A percentile compares a stretch with the other conserved stretches of the same genome.
phyloP scores from a whole-genome alignment of 2,329 filamentous ascomycete genomes.

The Paecilomyces niveus region DNA sequence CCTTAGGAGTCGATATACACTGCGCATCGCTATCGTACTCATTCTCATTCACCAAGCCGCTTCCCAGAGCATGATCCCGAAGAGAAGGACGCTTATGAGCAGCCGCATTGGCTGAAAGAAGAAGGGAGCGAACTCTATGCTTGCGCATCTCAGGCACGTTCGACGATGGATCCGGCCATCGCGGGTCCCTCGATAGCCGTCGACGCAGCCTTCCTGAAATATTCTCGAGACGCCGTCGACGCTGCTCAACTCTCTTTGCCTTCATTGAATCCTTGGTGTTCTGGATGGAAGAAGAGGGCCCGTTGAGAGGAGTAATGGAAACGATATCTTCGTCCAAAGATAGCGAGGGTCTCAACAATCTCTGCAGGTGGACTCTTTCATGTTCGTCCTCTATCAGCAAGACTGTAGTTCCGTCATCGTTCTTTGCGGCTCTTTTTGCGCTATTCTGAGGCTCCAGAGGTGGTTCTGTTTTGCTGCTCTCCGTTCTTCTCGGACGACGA shows the following conservation, averaged over 20 bases:
- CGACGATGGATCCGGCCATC: conserved; percentile 8
- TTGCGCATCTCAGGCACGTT: conserved; percentile 6
- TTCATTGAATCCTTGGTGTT: neutral
- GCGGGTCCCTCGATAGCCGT: conserved; percentile 26
- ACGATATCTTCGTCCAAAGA: neutral
- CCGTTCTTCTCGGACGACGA: neutral
- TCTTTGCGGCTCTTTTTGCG: neutral
- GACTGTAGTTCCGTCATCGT: neutral
- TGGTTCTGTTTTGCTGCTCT: neutral
- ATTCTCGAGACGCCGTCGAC: neutral
- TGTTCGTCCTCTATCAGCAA: neutral
- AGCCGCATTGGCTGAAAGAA: conserved; percentile 12
- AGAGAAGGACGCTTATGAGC: conserved; percentile 3
- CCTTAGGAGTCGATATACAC: conserved; percentile 27
- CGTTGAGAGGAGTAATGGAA: neutral
- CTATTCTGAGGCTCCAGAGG: neutral
- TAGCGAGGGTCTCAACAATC: neutral
- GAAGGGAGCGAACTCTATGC: conserved; percentile 5
- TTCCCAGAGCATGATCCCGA: conserved; percentile 17
- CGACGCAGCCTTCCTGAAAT: conserved; percentile 18
- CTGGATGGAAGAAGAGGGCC: neutral
- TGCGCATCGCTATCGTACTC: conserved; percentile 38
- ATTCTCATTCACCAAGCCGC: conserved; percentile 30
- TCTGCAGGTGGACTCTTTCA: neutral
- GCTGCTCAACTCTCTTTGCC: neutral